Evolutionary conservation across 345 rosid species (phyloP).

Genomic region (Acer saccharum): DNA sequence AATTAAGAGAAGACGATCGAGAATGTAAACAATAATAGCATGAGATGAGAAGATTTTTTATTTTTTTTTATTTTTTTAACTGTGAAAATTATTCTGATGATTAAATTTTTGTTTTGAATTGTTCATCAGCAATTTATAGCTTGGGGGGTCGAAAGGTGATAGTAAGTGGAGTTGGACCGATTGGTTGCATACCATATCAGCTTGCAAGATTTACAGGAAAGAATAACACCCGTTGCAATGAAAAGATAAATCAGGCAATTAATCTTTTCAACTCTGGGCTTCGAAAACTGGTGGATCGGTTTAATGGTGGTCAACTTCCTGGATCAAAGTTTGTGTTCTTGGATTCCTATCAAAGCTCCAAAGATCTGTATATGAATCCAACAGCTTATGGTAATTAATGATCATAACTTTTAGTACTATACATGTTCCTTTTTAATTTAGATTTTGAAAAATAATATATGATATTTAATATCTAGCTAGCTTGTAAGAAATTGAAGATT

Average conservation of each 20-base stretch:
- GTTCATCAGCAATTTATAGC: constrained; percentile 53
- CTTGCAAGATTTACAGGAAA: constrained; percentile 65
- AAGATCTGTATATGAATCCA: constrained; percentile 51
- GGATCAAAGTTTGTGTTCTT: constrained; percentile 79
- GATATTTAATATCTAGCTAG: too few relatives aligned
- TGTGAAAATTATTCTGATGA: too few relatives aligned
- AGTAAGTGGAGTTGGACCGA: constrained; percentile 73
- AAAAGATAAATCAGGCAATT: constrained; percentile 68
- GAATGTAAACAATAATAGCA: too few relatives aligned
- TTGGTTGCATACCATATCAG: constrained; percentile 92
- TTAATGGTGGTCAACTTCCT: constrained; percentile 64
- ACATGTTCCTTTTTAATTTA: too few relatives aligned
- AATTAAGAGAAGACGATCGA: too few relatives aligned
- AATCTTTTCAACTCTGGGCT: constrained; percentile 67
- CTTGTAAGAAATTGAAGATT: too few relatives aligned
- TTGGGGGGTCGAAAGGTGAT: constrained; percentile 81
- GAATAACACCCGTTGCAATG: constrained; percentile 63
- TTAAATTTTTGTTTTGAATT: not conserved
- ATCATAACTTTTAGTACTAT: too few relatives aligned
- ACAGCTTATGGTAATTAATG: constrained; percentile 38
- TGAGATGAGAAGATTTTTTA: too few relatives aligned
- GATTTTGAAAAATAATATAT: too few relatives aligned
- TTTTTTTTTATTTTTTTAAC: too few relatives aligned
- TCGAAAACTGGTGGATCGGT: constrained; percentile 48
- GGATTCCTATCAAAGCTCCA: constrained; percentile 66